Conservation (phyloP, 441 rosid genomes). For the Pelargonium australe region DNA sequence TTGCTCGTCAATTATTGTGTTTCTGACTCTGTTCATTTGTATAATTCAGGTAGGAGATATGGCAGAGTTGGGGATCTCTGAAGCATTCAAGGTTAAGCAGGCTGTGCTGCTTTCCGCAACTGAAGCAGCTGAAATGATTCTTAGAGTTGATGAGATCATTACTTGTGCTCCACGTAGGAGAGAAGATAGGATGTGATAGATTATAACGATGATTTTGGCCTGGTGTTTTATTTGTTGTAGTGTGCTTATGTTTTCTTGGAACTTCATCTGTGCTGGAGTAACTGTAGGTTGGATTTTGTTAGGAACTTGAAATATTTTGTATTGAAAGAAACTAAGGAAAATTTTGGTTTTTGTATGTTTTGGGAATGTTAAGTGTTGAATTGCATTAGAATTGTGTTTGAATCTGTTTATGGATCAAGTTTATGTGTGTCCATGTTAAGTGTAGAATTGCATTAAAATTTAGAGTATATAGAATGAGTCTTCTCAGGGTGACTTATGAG, state of each 20-base stretch:
- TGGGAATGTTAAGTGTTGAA: background rate
- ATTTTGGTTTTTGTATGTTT: background rate
- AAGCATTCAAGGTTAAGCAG: conserved; percentile 92
- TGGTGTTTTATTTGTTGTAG: background rate
- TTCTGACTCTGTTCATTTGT: conserved; percentile 17
- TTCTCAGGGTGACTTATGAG: too few species aligned
- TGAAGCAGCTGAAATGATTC: conserved; percentile 97
- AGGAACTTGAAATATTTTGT: background rate
- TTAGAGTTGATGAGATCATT: conserved; percentile 90
- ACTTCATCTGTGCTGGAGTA: conserved; percentile 7
- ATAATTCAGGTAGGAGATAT: conserved; percentile 65
- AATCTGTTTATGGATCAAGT: background rate
- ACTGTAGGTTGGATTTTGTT: background rate
- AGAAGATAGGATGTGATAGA: conserved; percentile 81
- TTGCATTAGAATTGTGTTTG: background rate
- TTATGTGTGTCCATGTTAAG: too few species aligned
- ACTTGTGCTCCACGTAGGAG: conserved; percentile 90
- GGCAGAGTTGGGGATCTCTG: conserved; percentile 76
- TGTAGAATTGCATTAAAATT: too few species aligned
- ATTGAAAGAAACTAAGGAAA: background rate
- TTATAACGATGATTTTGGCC: background rate
- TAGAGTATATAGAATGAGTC: too few species aligned
- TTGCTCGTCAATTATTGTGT: background rate
- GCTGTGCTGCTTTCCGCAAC: conserved; percentile 90
- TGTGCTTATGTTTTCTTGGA: background rate